Evolutionary conservation across 163 green algal genomes (phyloP).

Genomic region (Scenedesmus sp.): DNA sequence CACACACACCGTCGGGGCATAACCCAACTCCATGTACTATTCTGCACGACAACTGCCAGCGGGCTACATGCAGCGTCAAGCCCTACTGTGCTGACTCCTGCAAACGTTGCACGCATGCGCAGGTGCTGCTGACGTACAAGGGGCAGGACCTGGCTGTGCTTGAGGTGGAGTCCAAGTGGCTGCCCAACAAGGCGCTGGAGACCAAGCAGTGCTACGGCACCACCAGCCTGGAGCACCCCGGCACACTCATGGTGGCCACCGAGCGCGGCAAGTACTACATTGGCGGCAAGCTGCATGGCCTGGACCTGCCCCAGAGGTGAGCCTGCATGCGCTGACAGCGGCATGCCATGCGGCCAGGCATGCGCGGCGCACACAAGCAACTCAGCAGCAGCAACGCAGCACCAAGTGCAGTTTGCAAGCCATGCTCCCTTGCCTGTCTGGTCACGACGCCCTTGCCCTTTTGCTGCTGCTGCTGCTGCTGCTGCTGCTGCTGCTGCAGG

Average conservation of each 20-base stretch:
- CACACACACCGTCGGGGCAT: no score
- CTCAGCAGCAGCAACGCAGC: not conserved
- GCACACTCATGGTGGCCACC: slow-evolving; percentile 79
- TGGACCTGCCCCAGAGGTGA: slow-evolving; percentile 69
- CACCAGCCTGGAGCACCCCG: slow-evolving; percentile 81
- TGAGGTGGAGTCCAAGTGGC: slow-evolving; percentile 79
- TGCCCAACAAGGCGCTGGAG: slow-evolving; percentile 77
- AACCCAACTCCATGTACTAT: no score
- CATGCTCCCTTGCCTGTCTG: not conserved
- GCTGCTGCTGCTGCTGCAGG: slow-evolving; percentile 46
- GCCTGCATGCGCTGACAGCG: no score
- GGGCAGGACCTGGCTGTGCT: slow-evolving; percentile 76
- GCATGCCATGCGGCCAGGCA: no score
- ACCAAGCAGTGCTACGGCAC: slow-evolving; percentile 79
- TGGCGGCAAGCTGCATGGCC: slow-evolving; percentile 81
- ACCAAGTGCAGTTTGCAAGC: not conserved
- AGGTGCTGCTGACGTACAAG: slow-evolving; percentile 82
- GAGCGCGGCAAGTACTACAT: slow-evolving; percentile 78
- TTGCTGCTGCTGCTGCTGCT: not conserved
- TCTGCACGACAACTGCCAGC: no score
- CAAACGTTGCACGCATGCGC: not conserved
- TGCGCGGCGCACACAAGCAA: not conserved
- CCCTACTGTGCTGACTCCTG: no score
- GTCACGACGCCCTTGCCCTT: not conserved
- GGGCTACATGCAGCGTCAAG: no score